Base-by-base conservation (phyloP, 2,329 filamentous ascomycete genomes). In the Nothophoma quercina region DNA sequence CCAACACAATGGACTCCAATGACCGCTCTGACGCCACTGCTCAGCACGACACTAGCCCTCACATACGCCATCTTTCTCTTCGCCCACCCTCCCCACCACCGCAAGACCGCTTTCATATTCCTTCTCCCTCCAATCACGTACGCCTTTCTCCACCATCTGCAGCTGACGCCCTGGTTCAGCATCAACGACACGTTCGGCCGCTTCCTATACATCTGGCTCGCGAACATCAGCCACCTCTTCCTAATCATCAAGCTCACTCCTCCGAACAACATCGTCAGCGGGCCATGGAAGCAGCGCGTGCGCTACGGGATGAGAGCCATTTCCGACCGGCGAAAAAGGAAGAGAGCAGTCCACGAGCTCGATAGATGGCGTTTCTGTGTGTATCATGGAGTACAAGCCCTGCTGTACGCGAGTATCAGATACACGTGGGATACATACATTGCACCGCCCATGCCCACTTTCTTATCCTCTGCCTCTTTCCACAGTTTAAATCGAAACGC, bases 161-260 rank as follows among this genome's bases (percentile, higher is more conserved):
- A 44, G 4, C 10, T 63, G 0, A 42, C 48, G 1, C 56, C 58
- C 1, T 47, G 45, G 41, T 52, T 28, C 15, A 32, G 18, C 1
- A 0, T 59, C 2, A 50, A 50, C 22, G 63, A 66, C 19, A 60
- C 60, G 3, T 52, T 60, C 21, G 56, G 49, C 1, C 54, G 63
- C 7, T 51, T 60, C 35, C 22, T 59, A 2, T 58, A 62, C n/a
- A 66, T 66, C 46, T 65, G 60, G 60, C 41, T 52, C 9, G 55
- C 38, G 2, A 51, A 63, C 47, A 53, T 60, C 48, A 62, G 60
- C 39, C 55, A 58, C 29, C 51, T 47, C 5, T 30, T 64, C 12
- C 38, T 51, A 4, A 38, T 65, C 2, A 16, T 60, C 1, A 33
- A 57, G 2, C 58, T 49, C 12, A 12, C 35, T 2, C 60, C 63